Conservation (phyloP, 768 basidiomycete species). For the Cytidiella melzeri region DNA sequence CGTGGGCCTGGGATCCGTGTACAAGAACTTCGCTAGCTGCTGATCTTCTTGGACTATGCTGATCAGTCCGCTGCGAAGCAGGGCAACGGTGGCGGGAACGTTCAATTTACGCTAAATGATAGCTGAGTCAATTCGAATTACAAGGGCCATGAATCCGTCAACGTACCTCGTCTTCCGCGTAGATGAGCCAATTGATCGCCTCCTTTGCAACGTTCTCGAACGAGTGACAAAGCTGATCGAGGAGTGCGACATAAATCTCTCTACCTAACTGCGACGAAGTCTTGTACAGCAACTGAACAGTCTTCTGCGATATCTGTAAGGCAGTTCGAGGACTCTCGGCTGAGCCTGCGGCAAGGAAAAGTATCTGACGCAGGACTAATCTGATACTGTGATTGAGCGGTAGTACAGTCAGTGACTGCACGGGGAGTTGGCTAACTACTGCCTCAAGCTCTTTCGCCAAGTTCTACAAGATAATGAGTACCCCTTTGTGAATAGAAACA, state of each 20-base stretch:
- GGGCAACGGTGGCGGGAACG: slow-evolving; percentile 85
- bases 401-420: slow-evolving; percentile 60
- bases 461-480: slow-evolving; percentile 24
- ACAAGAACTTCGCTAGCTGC: slow-evolving; percentile 81
- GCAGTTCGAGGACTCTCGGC: slow-evolving; percentile 81
- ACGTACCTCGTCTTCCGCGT: slow-evolving; percentile 90
- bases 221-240: slow-evolving; percentile 83
- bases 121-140: slow-evolving; percentile 12
- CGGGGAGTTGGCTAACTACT: slow-evolving; percentile 67
- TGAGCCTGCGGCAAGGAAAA: slow-evolving; percentile 75
- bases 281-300: slow-evolving; percentile 93
- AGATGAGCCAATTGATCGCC: slow-evolving; percentile 93
- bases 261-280: slow-evolving; percentile 78
- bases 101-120: slow-evolving; percentile 84
- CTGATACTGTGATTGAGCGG: slow-evolving; percentile 86
- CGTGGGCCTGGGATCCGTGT: slow-evolving; percentile 69
- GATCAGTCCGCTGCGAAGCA: slow-evolving; percentile 81
- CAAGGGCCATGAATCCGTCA: not conserved
- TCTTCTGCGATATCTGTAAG: slow-evolving; percentile 90
- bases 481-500: not conserved
- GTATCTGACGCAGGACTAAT: slow-evolving; percentile 75
- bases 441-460: slow-evolving; percentile 70
- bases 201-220: slow-evolving; percentile 95
- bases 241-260: slow-evolving; percentile 86
- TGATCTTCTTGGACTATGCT: slow-evolving; percentile 75